phyloP scores from a whole-genome alignment of 1,284 basidiomycete genomes.

The Trametes polyzona region DNA sequence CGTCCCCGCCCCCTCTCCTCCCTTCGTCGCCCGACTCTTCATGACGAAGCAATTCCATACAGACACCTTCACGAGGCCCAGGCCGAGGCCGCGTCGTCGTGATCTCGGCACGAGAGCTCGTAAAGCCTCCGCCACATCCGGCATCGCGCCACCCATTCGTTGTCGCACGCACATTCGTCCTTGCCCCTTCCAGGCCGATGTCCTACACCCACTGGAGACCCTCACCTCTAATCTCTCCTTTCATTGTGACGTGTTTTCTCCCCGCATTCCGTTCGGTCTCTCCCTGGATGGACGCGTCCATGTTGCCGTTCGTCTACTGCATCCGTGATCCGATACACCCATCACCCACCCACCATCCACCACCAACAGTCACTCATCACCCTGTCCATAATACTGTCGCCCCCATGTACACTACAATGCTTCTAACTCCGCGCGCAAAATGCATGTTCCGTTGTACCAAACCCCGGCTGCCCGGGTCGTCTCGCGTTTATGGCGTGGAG shows the following conservation, averaged over 20 bases:
- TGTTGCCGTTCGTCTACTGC: background rate
- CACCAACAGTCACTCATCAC: background rate
- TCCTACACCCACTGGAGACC: too few species aligned
- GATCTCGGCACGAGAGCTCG: background rate
- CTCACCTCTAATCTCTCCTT: too few species aligned
- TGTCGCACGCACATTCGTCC: background rate
- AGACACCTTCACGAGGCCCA: slow-evolving; percentile 20
- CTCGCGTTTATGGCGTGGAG: too few species aligned
- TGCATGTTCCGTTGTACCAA: background rate
- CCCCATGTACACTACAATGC: slow-evolving; percentile 13
- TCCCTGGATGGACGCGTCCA: too few species aligned
- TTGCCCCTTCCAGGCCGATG: too few species aligned
- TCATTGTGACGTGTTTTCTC: too few species aligned
- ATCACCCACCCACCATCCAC: background rate
- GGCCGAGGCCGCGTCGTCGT: slow-evolving; percentile 3
- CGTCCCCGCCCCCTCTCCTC: slow-evolving; percentile 30
- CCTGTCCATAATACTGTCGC: slow-evolving; percentile 14
- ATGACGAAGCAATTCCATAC: background rate
- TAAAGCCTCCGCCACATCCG: background rate
- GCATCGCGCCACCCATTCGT: background rate
- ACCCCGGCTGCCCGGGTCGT: too few species aligned
- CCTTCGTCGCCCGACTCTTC: background rate
- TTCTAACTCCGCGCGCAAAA: slow-evolving; percentile 6
- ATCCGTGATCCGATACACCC: background rate
- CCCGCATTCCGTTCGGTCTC: too few species aligned